phyloP scores from a whole-genome alignment of 805 yeast species.

The Ogataea paradorogensis region DNA sequence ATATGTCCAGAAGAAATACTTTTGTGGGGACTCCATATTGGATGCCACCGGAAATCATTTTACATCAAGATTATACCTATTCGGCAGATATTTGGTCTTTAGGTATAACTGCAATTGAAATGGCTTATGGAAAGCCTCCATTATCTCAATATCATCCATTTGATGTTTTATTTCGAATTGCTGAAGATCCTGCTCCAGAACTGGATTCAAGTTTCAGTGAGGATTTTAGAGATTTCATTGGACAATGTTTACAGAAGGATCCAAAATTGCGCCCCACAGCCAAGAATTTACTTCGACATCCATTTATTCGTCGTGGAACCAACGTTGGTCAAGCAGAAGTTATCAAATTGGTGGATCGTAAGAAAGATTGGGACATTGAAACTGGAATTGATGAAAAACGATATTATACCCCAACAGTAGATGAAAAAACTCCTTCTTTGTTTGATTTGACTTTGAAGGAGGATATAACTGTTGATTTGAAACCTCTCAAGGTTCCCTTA shows the following conservation, averaged over 20 bases:
- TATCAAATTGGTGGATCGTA: conserved; percentile 41
- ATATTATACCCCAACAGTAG: conserved; percentile 35
- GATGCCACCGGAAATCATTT: conserved; percentile 63
- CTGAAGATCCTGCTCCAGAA: conserved; percentile 46
- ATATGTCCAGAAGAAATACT: conserved; percentile 48
- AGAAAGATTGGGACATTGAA: conserved; percentile 40
- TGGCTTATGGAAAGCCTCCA: conserved; percentile 74
- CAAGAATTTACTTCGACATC: conserved; percentile 56
- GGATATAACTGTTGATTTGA: conserved; percentile 1
- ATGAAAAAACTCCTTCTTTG: not conserved
- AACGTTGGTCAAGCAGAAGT: conserved; percentile 32
- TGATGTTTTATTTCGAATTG: conserved; percentile 51
- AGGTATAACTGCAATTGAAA: conserved; percentile 74
- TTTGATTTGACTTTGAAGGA: conserved; percentile 5
- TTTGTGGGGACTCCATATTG: conserved; percentile 63
- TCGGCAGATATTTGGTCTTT: conserved; percentile 79
- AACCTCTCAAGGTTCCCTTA: conserved; percentile 13
- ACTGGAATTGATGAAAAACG: conserved; percentile 28
- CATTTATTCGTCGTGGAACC: conserved; percentile 49
- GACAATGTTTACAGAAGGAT: conserved; percentile 65
- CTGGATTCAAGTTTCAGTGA: conserved; percentile 32
- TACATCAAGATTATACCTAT: conserved; percentile 55
- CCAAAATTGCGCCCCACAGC: conserved; percentile 70
- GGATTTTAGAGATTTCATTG: conserved; percentile 65
- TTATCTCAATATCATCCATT: conserved; percentile 51